Percentiles rank a stretch among this genome's conserved stretches.
These are phyloP conservation scores for Lichtheimia hyalospora DNA, from an alignment of 371 early-diverging fungal genomes.

Conservation along the genomic window DNA sequence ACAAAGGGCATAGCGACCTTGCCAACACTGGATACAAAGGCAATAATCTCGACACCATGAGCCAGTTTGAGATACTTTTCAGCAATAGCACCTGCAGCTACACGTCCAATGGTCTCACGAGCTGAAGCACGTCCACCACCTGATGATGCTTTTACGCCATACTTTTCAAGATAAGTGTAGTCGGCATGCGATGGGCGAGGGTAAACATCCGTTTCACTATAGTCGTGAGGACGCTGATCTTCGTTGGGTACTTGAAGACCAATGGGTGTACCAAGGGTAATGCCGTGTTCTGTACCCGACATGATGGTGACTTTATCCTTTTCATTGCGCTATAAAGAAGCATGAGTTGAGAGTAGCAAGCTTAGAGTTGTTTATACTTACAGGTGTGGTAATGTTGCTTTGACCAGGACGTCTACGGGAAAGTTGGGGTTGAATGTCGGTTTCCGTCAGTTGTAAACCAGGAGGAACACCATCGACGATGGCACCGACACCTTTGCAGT, in stretches of 20 bases:
- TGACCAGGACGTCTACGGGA: slow-evolving; percentile 94
- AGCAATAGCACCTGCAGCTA: slow-evolving; percentile 95
- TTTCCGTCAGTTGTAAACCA: slow-evolving; percentile 86
- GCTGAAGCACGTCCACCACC: slow-evolving; percentile 97
- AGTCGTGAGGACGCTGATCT: slow-evolving; percentile 96
- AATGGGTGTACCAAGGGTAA: slow-evolving; percentile 94
- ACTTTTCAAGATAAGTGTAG: slow-evolving; percentile 95
- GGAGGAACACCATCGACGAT: slow-evolving; percentile 97
- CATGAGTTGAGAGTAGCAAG: neutral
- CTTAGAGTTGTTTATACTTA: slow-evolving; percentile 29
- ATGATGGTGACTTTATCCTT: slow-evolving; percentile 90
- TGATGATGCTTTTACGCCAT: slow-evolving; percentile 91
- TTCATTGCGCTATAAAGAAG: slow-evolving; percentile 74
- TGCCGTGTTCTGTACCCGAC: slow-evolving; percentile 92
- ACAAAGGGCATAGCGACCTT: slow-evolving; percentile 75
- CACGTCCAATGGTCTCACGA: slow-evolving; percentile 96
- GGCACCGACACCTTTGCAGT: slow-evolving; percentile 97
- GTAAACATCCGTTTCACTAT: slow-evolving; percentile 88
- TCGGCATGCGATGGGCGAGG: slow-evolving; percentile 98
- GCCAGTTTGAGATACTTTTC: slow-evolving; percentile 87
- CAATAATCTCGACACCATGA: slow-evolving; percentile 89
- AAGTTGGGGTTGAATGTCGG: slow-evolving; percentile 91
- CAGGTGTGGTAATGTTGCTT: slow-evolving; percentile 92
- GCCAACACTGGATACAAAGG: slow-evolving; percentile 92
- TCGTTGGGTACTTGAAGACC: slow-evolving; percentile 89